Conservation (phyloP, 1,284 basidiomycete species). For the Trichosporon coremiiforme region DNA sequence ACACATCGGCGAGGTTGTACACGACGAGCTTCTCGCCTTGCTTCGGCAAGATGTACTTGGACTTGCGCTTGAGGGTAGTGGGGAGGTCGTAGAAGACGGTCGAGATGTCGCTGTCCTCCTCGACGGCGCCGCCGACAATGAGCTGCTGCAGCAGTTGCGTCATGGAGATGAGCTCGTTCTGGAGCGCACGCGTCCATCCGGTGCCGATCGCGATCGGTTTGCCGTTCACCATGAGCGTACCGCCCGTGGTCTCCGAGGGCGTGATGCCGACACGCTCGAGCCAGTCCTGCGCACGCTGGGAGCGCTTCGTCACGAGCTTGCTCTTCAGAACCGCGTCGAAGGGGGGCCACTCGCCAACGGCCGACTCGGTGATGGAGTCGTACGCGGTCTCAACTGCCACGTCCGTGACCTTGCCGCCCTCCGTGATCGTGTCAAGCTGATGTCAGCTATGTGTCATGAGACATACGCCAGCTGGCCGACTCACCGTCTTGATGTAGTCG, state of each 20-base stretch:
- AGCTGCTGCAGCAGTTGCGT: conserved; percentile 64
- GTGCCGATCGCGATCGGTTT: conserved; percentile 71
- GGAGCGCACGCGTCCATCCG: conserved; percentile 55
- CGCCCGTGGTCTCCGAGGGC: conserved; percentile 35
- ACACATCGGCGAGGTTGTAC: conserved; percentile 43
- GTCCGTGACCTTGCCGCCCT: neutral
- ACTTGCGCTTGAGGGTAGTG: conserved; percentile 68
- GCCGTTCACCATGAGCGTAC: conserved; percentile 78
- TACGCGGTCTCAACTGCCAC: conserved; percentile 40
- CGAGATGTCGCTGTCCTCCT: conserved; percentile 61
- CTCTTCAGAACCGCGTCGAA: conserved; percentile 56
- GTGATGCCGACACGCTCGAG: conserved; percentile 42
- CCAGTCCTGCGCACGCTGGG: conserved; percentile 38
- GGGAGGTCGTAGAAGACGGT: conserved; percentile 90
- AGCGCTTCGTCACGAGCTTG: conserved; percentile 42
- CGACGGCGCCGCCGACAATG: conserved; percentile 49
- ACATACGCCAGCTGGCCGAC: neutral
- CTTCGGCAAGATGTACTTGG: conserved; percentile 57
- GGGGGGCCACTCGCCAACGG: conserved; percentile 26
- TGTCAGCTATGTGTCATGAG: neutral
- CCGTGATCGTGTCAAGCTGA: conserved; percentile 5
- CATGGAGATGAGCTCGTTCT: conserved; percentile 60
- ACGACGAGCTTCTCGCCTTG: conserved; percentile 37
- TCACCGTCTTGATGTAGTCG: conserved; percentile 60
- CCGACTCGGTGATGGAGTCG: conserved; percentile 33